Base-by-base conservation (phyloP, 257 asterid genomes). In the Ehretia macrophylla region DNA sequence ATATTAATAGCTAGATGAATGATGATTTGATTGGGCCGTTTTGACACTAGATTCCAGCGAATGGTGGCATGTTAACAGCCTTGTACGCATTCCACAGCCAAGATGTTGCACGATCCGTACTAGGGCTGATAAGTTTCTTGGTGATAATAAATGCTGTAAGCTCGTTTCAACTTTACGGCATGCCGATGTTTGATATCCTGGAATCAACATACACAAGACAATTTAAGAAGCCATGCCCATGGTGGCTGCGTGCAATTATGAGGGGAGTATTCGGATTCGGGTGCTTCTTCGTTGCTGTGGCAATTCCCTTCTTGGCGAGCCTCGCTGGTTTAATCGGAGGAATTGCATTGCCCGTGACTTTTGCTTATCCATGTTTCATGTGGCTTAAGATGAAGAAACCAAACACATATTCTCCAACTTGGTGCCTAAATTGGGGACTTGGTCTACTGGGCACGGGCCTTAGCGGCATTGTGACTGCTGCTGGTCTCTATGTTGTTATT, bases 301-400 rank as follows among this genome's bases (percentile, higher is more conserved):
- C 98, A 0, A 52, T 88, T 27, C 98, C 98, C 1, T 91, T 91
- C 75, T 44, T 91, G 66, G 59, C 83, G 0, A 88, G 95, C 74
- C 50, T 91, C 21, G 86, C 96, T 16, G 98, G 98, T 0, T 65
- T 91, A 8, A 52, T 91, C 0, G 98, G 98, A 23, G 96, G 96
- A 5, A 70, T 91, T 14, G 68, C 96, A 0, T 27, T 84, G 39
- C 98, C 98, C 4, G 86, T 88, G 23, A 88, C 96, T 0, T 68
- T 85, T 58, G 84, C 86, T 4, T 85, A 80, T 68, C 98, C 96
- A 0, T 91, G 95, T 47, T 86, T 88, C 72, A 88, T 91, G 96
- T 85, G 98, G 98, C 78, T 88, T 32, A 88, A 81, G 66, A 72
- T 85, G 53, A 88, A 78, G 75, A 91, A 84, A 67, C 95, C 98